Conservation (phyloP, 2,329 filamentous ascomycete genomes). For the Monosporascus sp. region DNA sequence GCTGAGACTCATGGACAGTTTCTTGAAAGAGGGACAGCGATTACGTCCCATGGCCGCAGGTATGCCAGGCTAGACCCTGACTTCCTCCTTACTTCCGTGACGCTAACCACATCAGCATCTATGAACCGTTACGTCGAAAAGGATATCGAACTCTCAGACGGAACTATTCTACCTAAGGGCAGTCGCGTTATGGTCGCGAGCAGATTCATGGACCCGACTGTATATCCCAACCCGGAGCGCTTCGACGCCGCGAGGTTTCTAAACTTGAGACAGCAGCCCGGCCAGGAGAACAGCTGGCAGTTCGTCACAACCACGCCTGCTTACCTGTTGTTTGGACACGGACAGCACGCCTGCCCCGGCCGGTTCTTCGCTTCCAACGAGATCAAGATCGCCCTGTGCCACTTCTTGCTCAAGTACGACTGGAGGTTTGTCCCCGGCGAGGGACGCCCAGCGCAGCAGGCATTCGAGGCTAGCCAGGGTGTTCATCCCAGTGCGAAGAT, state of each 20-base stretch:
- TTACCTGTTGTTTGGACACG: conserved; percentile 34
- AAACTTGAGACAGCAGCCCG: conserved; percentile 23
- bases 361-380: conserved; percentile 30
- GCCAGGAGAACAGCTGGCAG: conserved; percentile 29
- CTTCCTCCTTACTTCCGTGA: not conserved
- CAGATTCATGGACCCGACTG: conserved; percentile 22
- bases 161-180: conserved; percentile 21
- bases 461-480: conserved; percentile 15
- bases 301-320: conserved; percentile 31
- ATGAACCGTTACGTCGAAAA: conserved; percentile 28
- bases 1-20: conserved; percentile 35
- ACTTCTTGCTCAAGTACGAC: conserved; percentile 28
- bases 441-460: conserved; percentile 12
- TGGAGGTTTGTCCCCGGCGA: conserved; percentile 24
- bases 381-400: conserved; percentile 27
- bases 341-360: conserved; percentile 32
- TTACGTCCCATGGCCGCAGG: conserved; percentile 21
- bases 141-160: conserved; percentile 22
- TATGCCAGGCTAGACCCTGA: conserved; percentile 12
- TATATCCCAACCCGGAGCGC: conserved; percentile 23
- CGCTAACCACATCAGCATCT: conserved; percentile 12
- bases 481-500: conserved; percentile 18
- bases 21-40: conserved; percentile 35
- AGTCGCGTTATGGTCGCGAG: conserved; percentile 23
- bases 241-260: conserved; percentile 27